Evolutionary conservation across 495 filamentous ascomycete species (phyloP).

Genomic region (Tuber microsphaerosporum): DNA sequence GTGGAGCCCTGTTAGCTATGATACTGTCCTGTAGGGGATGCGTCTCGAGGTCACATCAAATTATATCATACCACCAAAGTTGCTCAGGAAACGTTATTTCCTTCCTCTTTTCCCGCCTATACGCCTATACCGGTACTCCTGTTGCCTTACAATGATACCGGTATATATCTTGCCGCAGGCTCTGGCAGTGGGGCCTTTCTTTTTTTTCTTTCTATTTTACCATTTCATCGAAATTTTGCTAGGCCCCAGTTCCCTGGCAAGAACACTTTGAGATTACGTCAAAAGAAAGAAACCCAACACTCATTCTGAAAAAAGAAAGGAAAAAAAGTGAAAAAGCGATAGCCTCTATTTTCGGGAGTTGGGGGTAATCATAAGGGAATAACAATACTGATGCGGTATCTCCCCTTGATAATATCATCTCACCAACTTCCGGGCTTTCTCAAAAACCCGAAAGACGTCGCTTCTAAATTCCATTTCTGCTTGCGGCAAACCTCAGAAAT

Average conservation of each 20-base stretch:
- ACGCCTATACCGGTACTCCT: no score
- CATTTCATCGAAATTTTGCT: background rate
- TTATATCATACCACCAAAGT: background rate
- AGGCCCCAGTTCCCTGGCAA: background rate
- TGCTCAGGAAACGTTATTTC: background rate
- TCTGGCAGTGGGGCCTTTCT: background rate
- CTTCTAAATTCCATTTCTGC: background rate
- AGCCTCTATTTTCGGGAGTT: background rate
- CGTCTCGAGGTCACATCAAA: background rate
- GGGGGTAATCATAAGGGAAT: background rate
- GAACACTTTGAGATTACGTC: background rate
- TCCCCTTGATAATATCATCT: background rate
- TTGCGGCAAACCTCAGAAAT: background rate
- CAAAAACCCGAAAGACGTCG: background rate
- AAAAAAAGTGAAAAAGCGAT: background rate
- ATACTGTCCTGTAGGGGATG: background rate
- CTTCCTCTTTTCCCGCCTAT: background rate
- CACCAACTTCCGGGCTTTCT: background rate
- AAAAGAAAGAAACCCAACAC: background rate
- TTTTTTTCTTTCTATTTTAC: background rate
- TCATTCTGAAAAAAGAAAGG: background rate
- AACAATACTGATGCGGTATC: background rate
- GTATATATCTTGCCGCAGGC: background rate
- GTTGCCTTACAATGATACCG: background rate
- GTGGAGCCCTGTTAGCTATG: background rate